A percentile compares a stretch with the other conserved stretches of the same genome.
These are phyloP conservation scores for Diddensiella santjacobensis DNA, from an alignment of 805 yeast species.

Conservation along the genomic window DNA sequence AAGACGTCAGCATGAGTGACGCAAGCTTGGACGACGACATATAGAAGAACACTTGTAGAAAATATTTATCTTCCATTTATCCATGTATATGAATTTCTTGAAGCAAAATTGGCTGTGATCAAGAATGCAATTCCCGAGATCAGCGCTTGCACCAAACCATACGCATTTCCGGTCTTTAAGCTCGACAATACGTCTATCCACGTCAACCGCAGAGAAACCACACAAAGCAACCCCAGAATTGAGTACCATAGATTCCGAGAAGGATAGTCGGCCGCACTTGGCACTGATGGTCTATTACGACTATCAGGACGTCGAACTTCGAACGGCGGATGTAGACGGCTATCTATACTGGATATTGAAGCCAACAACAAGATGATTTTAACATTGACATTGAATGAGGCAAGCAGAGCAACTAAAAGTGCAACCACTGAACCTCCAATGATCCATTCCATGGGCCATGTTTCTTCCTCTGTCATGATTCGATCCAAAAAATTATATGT, in stretches of 20 bases:
- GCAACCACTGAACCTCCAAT: constrained; percentile 7
- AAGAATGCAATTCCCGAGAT: constrained; percentile 2
- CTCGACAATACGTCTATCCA: neutral
- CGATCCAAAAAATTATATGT: no score
- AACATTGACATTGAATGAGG: constrained; percentile 6
- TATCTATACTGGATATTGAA: constrained; percentile 10
- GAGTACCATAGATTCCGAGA: constrained; percentile 9
- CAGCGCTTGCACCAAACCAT: constrained; percentile 1
- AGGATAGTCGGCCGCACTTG: constrained; percentile 4
- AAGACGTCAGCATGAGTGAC: neutral
- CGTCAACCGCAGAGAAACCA: neutral
- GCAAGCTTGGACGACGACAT: constrained; percentile 1
- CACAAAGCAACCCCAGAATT: neutral
- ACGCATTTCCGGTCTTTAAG: neutral
- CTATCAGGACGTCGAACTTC: neutral
- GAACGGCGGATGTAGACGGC: constrained; percentile 12
- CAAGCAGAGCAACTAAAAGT: neutral
- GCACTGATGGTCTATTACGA: neutral
- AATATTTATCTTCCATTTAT: neutral
- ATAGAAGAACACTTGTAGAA: neutral
- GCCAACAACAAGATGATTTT: constrained; percentile 7
- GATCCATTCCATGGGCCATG: constrained; percentile 10
- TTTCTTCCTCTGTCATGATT: constrained; percentile 6
- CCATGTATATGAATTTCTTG: neutral
- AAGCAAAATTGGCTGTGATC: neutral